Evolutionary conservation across 192 early-diverging fungal species (phyloP).

Genomic region (Haplosporangium gracile): DNA sequence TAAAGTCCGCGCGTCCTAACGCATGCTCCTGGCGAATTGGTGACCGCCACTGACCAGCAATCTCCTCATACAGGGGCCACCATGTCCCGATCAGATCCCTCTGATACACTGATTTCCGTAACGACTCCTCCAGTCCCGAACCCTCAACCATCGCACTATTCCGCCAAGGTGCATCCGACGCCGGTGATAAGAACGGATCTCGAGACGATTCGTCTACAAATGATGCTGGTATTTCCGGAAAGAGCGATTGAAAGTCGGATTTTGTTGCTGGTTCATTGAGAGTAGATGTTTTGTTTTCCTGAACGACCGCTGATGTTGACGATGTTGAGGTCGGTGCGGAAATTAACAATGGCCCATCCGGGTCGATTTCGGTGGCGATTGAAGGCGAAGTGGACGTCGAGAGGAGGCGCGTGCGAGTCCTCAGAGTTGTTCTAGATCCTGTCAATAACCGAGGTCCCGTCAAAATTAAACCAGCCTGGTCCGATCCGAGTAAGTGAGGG

Average conservation of each 20-base stretch:
- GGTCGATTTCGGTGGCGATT: not conserved
- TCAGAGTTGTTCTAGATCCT: not conserved
- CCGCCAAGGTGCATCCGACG: slow-evolving; percentile 19
- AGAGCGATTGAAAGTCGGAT: slow-evolving; percentile 37
- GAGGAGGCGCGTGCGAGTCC: not conserved
- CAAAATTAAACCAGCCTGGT: not conserved
- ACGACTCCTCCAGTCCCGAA: slow-evolving; percentile 27
- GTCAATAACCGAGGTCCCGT: not conserved
- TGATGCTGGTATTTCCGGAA: slow-evolving; percentile 25
- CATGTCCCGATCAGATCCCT: slow-evolving; percentile 29
- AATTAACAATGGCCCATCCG: not conserved
- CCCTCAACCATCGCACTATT: slow-evolving; percentile 20
- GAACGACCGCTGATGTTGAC: not conserved
- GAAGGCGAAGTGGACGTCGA: not conserved
- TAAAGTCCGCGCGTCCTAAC: slow-evolving; percentile 28
- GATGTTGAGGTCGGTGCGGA: slow-evolving; percentile 19
- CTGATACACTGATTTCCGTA: slow-evolving; percentile 36
- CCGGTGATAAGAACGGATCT: not conserved
- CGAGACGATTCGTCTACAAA: slow-evolving; percentile 8
- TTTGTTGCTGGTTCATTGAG: not conserved
- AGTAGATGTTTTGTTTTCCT: not conserved
- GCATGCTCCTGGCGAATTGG: not conserved
- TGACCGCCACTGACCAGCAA: slow-evolving; percentile 21
- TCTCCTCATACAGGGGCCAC: slow-evolving; percentile 46
- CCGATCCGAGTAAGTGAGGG: not conserved